Percentiles rank a stretch among this genome's conserved stretches.
Conservation (phyloP, 2,329 filamentous ascomycete species). For the Xylariaceae sp. region DNA sequence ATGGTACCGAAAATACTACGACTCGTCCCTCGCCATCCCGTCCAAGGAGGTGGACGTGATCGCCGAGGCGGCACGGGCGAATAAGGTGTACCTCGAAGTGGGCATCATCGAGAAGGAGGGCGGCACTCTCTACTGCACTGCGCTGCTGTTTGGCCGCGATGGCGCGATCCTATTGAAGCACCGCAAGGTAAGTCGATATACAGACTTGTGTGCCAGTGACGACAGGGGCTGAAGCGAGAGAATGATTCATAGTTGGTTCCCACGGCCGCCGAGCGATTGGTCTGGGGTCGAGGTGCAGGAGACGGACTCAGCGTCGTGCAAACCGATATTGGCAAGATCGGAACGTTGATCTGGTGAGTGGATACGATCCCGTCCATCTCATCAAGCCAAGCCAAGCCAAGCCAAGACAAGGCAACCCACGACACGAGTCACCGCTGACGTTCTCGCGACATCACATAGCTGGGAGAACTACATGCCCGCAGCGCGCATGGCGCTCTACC, state of each 20-base stretch:
- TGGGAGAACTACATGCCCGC: conserved; percentile 44
- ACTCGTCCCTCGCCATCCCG: conserved; percentile 36
- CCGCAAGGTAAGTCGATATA: conserved; percentile 31
- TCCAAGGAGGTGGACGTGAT: conserved; percentile 35
- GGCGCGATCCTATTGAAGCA: conserved; percentile 35
- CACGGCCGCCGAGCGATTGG: conserved; percentile 37
- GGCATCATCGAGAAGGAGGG: conserved; percentile 39
- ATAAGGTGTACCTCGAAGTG: conserved; percentile 35
- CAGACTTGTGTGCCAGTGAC: neutral
- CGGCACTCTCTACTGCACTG: conserved; percentile 38
- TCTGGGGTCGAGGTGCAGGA: conserved; percentile 43
- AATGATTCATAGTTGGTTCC: conserved; percentile 32
- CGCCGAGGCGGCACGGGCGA: conserved; percentile 31
- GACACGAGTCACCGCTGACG: neutral
- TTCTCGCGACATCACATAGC: conserved; percentile 14
- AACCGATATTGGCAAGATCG: conserved; percentile 38
- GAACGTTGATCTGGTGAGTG: conserved; percentile 37
- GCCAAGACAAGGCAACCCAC: too few species aligned
- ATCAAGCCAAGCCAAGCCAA: neutral
- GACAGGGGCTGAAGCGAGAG: neutral
- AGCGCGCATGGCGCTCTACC: conserved; percentile 38
- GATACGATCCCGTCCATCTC: neutral
- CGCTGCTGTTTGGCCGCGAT: conserved; percentile 35
- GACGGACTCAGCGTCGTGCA: conserved; percentile 37
- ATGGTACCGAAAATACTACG: conserved; percentile 39